These are phyloP conservation scores for Lyophyllum atratum DNA, from an alignment of 768 basidiomycete species.

Conservation along the genomic window DNA sequence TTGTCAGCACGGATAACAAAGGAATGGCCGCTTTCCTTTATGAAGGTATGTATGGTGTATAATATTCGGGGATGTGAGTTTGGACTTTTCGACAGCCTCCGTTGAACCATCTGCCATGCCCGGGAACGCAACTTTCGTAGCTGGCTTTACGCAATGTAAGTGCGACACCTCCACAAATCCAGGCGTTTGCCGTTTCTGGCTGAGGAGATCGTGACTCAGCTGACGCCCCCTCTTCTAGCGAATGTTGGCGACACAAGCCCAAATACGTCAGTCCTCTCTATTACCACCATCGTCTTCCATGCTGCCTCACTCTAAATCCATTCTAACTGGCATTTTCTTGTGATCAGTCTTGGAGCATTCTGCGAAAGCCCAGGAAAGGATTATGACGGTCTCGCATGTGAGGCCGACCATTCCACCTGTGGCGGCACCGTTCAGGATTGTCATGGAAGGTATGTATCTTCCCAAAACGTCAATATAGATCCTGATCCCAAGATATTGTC, in stretches of 20 bases:
- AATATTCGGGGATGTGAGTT: background rate
- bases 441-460: slow-evolving; percentile 57
- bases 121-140: slow-evolving; percentile 69
- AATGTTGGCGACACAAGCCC: slow-evolving; percentile 82
- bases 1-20: slow-evolving; percentile 83
- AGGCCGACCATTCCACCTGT: slow-evolving; percentile 74
- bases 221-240: slow-evolving; percentile 40
- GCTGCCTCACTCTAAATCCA: slow-evolving; percentile 4
- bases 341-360: slow-evolving; percentile 61
- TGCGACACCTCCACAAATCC: slow-evolving; percentile 4
- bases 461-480: slow-evolving; percentile 2
- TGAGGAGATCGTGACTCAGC: slow-evolving; percentile 1
- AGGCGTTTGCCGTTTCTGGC: background rate
- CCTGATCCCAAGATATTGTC: background rate
- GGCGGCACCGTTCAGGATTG: slow-evolving; percentile 69
- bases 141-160: slow-evolving; percentile 75
- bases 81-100: slow-evolving; percentile 40
- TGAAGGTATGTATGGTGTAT: slow-evolving; percentile 48
- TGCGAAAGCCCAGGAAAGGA: slow-evolving; percentile 76
- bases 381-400: slow-evolving; percentile 68
- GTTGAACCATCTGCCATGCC: slow-evolving; percentile 68
- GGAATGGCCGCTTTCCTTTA: slow-evolving; percentile 84
- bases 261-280: slow-evolving; percentile 59
- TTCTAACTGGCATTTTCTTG: slow-evolving; percentile 4
- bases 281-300: slow-evolving; percentile 1